A percentile compares a stretch with the other conserved stretches of the same genome.
Evolutionary conservation across 345 rosid genomes (phyloP).

Genomic region (Brassica incana): DNA sequence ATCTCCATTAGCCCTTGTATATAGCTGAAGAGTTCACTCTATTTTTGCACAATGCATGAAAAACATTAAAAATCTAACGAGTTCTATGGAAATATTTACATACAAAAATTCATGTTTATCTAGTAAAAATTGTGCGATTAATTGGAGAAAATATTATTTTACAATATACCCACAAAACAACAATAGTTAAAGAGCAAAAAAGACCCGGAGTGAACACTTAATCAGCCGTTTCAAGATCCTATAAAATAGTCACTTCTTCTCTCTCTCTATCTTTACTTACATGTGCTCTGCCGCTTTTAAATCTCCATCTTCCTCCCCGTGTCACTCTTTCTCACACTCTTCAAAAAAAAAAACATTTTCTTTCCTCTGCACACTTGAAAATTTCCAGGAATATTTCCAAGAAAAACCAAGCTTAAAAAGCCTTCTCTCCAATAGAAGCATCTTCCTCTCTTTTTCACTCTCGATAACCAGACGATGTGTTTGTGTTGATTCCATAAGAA

Average conservation of each 20-base stretch:
- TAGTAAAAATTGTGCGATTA: neutral
- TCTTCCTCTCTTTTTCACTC: slow-evolving; percentile 28
- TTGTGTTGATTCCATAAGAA: slow-evolving; percentile 31
- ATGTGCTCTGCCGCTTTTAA: slow-evolving; percentile 41
- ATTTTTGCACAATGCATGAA: neutral
- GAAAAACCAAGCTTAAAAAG: slow-evolving; percentile 15
- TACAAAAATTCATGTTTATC: neutral
- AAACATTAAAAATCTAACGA: too few relatives aligned
- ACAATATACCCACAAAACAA: neutral
- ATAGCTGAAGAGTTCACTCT: neutral
- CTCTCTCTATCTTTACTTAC: neutral
- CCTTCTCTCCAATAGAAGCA: slow-evolving; percentile 17
- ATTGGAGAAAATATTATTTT: neutral
- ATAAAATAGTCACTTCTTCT: slow-evolving; percentile 29
- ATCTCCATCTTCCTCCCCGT: slow-evolving; percentile 37
- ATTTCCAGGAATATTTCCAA: slow-evolving; percentile 36
- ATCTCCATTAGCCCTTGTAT: neutral
- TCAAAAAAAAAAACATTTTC: slow-evolving; percentile 14
- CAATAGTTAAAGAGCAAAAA: too few relatives aligned
- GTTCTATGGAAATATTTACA: neutral
- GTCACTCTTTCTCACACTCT: slow-evolving; percentile 37
- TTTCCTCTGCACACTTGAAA: neutral
- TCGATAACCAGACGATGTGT: slow-evolving; percentile 8
- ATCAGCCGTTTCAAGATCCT: slow-evolving; percentile 36
- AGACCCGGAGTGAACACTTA: too few relatives aligned